Evolutionary conservation across 345 rosid species (phyloP).

Genomic region (Lepidium sativum): DNA sequence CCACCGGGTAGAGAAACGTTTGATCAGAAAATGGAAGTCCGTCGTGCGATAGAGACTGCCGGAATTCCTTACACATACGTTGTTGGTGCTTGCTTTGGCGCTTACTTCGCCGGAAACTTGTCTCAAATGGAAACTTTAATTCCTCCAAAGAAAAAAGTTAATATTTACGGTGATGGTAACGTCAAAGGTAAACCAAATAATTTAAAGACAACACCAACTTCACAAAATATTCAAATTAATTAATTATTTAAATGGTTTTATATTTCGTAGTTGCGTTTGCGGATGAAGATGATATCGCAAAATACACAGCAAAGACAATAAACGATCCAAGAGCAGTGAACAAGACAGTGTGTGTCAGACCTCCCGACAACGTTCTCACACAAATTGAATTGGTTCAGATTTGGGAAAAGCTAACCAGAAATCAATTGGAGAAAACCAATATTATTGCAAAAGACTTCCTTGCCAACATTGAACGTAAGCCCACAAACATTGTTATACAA

Average conservation of each 20-base stretch:
- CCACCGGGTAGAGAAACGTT: constrained; percentile 76
- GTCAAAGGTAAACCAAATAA: constrained; percentile 41
- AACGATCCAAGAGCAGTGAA: constrained; percentile 62
- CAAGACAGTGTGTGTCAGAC: constrained; percentile 55
- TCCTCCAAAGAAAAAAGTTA: constrained; percentile 52
- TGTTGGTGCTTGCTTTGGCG: constrained; percentile 68
- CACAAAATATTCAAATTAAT: neutral
- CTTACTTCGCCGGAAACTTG: constrained; percentile 64
- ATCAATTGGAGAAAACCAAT: constrained; percentile 34
- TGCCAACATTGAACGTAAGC: constrained; percentile 50
- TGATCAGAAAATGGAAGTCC: constrained; percentile 72
- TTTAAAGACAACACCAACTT: neutral
- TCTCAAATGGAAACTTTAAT: constrained; percentile 49
- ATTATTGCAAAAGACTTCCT: constrained; percentile 46
- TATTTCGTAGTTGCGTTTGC: constrained; percentile 36
- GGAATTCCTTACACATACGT: constrained; percentile 69
- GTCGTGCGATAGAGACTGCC: constrained; percentile 69
- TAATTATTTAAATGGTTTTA: neutral
- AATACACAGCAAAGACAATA: constrained; percentile 51
- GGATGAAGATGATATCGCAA: constrained; percentile 67
- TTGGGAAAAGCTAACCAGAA: constrained; percentile 65
- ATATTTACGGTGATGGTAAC: constrained; percentile 65
- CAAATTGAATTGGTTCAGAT: constrained; percentile 47
- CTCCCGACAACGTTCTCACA: constrained; percentile 47
- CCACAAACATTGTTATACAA: neutral